Percentiles rank a stretch among this genome's conserved stretches.
Evolutionary conservation across 192 early-diverging fungal species (phyloP).

Genomic region (Backusella westeae): DNA sequence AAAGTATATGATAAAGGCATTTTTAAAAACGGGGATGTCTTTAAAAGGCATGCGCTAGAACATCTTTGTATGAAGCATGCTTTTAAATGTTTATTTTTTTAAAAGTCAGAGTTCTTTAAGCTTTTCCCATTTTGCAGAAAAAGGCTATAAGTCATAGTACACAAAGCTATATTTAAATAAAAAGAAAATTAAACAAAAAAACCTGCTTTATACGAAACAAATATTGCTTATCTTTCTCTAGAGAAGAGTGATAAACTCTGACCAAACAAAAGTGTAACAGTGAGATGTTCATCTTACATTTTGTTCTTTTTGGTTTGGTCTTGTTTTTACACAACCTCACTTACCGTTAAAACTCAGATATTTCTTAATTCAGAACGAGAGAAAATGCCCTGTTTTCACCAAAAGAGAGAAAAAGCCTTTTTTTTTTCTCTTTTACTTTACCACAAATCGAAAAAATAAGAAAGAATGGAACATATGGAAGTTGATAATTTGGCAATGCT

Average conservation of each 20-base stretch:
- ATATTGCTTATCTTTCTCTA: neutral
- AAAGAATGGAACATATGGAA: neutral
- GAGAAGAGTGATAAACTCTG: neutral
- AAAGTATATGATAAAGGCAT: neutral
- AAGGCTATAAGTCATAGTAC: neutral
- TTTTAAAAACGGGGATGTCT: neutral
- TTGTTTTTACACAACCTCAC: neutral
- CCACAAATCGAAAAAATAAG: neutral
- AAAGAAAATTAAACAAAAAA: neutral
- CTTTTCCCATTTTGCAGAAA: constrained; percentile 2
- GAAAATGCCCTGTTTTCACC: neutral
- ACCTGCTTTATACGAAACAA: neutral
- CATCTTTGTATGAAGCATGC: neutral
- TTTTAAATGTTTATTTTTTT: neutral
- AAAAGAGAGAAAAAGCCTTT: neutral
- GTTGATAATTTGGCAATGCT: neutral
- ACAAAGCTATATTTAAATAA: neutral
- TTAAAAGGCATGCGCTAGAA: neutral
- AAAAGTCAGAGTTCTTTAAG: neutral
- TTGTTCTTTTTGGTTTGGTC: neutral
- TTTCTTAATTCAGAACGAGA: neutral
- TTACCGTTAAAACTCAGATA: neutral
- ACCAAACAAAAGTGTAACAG: neutral
- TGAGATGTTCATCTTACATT: neutral
- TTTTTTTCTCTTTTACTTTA: neutral